Percentiles rank a stretch among this genome's conserved stretches.
phyloP scores from a whole-genome alignment of 495 filamentous ascomycete species.

The Bathelium albidoporum region DNA sequence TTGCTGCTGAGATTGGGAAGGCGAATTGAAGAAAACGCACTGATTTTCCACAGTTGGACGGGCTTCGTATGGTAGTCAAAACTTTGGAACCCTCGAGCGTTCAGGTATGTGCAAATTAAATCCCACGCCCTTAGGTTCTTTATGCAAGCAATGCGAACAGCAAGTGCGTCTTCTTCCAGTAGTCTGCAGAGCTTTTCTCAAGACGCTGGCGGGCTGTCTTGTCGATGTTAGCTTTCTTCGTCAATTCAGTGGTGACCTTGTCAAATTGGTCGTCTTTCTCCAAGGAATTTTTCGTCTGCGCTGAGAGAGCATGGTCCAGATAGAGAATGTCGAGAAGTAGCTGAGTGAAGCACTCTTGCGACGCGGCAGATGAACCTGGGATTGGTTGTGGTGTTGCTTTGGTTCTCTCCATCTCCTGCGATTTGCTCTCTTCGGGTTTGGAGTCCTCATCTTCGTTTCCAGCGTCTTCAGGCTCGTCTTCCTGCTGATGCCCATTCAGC shows the following conservation, averaged over 20 bases:
- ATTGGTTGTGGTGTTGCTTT: background rate
- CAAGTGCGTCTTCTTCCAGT: slow-evolving; percentile 31
- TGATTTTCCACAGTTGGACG: too few species aligned
- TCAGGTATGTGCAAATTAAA: too few species aligned
- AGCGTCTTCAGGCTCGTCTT: slow-evolving; percentile 14
- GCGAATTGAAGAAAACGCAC: background rate
- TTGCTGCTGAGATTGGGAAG: slow-evolving; percentile 52
- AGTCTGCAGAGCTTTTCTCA: slow-evolving; percentile 26
- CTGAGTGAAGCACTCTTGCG: slow-evolving; percentile 44
- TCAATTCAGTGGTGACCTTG: slow-evolving; percentile 5
- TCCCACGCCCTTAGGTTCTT: too few species aligned
- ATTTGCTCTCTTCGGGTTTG: slow-evolving; percentile 4
- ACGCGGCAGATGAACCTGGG: background rate
- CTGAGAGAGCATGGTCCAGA: slow-evolving; percentile 33
- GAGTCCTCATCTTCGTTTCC: slow-evolving; percentile 9
- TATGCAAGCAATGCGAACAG: slow-evolving; percentile 25
- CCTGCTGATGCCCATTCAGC: slow-evolving; percentile 8
- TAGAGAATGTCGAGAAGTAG: slow-evolving; percentile 69
- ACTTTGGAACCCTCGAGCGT: too few species aligned
- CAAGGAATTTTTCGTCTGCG: background rate
- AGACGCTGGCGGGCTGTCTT: slow-evolving; percentile 15
- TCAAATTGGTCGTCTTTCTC: background rate
- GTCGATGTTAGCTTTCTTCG: slow-evolving; percentile 15
- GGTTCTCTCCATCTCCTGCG: background rate
- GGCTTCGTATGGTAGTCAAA: too few species aligned